A percentile compares a stretch with the other conserved stretches of the same genome.
Conservation (phyloP, 805 yeast species). For the Jamesozyma rosinii region DNA sequence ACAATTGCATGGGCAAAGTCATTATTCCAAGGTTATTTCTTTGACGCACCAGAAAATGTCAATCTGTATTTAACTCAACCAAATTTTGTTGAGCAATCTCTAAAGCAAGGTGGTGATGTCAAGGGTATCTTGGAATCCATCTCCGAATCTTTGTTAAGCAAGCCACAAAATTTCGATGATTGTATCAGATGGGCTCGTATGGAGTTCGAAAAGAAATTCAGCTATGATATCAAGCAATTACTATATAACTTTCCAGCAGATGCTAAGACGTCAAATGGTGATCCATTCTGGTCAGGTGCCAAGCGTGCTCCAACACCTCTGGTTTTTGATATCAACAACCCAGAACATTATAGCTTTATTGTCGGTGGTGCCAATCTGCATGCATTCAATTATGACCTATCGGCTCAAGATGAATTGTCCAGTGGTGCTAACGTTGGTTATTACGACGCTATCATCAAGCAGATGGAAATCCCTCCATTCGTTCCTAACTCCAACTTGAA, state of each 20-base stretch:
- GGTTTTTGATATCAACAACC: constrained; percentile 61
- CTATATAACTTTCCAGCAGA: constrained; percentile 92
- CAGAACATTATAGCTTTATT: constrained; percentile 73
- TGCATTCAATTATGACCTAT: constrained; percentile 80
- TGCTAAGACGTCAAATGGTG: constrained; percentile 82
- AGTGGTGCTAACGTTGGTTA: constrained; percentile 11
- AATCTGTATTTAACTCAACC: constrained; percentile 86
- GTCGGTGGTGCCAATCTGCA: constrained; percentile 85
- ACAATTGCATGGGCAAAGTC: constrained; percentile 99
- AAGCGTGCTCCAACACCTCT: constrained; percentile 93
- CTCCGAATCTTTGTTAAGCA: constrained; percentile 58
- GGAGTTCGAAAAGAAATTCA: constrained; percentile 78
- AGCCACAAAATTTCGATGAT: constrained; percentile 86
- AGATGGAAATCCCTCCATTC: constrained; percentile 51
- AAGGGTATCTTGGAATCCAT: constrained; percentile 80
- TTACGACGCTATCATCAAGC: constrained; percentile 47
- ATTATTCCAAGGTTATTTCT: constrained; percentile 82
- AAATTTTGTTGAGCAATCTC: constrained; percentile 79
- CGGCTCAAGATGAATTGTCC: not conserved
- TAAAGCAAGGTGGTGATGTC: constrained; percentile 88
- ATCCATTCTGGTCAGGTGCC: constrained; percentile 96
- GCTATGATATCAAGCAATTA: constrained; percentile 80
- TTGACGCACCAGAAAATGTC: constrained; percentile 87
- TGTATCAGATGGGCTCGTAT: constrained; percentile 92
- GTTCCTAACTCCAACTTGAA: constrained; percentile 64